A percentile compares a stretch with the other conserved stretches of the same genome.
Conservation (phyloP, 495 filamentous ascomycete genomes). For the Penicillium pulvis region DNA sequence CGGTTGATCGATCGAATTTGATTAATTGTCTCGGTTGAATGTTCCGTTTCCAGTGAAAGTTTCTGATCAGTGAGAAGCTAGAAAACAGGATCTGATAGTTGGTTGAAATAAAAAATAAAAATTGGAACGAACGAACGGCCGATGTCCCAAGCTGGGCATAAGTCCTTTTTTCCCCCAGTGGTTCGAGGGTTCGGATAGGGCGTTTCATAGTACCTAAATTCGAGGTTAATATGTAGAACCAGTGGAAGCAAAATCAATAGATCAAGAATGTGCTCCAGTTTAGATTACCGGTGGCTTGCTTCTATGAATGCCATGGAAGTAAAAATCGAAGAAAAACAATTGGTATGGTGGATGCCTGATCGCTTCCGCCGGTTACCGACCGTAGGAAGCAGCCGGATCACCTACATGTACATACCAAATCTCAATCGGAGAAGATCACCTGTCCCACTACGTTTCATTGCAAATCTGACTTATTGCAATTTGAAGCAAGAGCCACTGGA, state of each 20-base stretch:
- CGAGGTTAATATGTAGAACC: not conserved
- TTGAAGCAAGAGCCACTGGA: slow-evolving; percentile 2
- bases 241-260: not conserved
- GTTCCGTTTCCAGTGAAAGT: not conserved
- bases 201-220: slow-evolving; percentile 1
- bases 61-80: not conserved
- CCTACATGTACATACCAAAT: not conserved
- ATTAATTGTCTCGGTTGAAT: not conserved
- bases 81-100: slow-evolving; percentile 1
- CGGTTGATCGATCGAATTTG: slow-evolving; percentile 2
- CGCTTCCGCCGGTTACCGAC: slow-evolving; percentile 7
- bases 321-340: not conserved
- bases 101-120: not conserved
- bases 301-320: not conserved
- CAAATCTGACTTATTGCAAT: slow-evolving; percentile 20
- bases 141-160: slow-evolving; percentile 1
- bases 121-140: not conserved
- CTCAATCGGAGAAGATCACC: slow-evolving; percentile 8
- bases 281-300: not conserved
- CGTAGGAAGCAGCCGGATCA: not conserved
- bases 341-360: slow-evolving; percentile 1
- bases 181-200: not conserved
- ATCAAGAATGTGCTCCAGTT: not conserved
- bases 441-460: slow-evolving; percentile 21
- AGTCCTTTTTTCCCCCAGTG: not conserved